Evolutionary conservation across 2,329 filamentous ascomycete species (phyloP).

Genomic region (Ceratocystis colombiana): DNA sequence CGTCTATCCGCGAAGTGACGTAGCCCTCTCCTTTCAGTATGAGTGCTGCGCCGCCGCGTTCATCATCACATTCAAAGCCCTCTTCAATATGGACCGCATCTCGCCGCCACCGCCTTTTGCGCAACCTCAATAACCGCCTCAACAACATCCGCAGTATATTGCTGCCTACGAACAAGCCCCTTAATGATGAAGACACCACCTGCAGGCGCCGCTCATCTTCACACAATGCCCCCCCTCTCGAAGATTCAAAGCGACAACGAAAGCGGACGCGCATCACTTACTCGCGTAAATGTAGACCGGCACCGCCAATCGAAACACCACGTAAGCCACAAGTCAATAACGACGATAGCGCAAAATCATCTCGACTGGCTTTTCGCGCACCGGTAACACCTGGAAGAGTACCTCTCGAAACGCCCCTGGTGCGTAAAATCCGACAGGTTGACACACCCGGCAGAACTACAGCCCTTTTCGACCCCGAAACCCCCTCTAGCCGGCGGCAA

Average conservation of each 20-base stretch:
- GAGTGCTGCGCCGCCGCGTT: slow-evolving; percentile 8
- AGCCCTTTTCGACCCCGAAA: slow-evolving; percentile 11
- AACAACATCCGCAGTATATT: slow-evolving; percentile 17
- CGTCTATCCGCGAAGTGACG: neutral
- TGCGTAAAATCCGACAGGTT: slow-evolving; percentile 29
- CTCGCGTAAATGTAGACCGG: slow-evolving; percentile 7
- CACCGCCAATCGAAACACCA: neutral
- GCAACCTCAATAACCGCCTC: slow-evolving; percentile 20
- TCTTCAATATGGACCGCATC: slow-evolving; percentile 21
- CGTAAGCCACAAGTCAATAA: neutral
- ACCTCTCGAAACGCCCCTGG: slow-evolving; percentile 31
- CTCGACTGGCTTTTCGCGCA: slow-evolving; percentile 16
- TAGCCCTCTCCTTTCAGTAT: neutral
- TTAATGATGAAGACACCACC: neutral
- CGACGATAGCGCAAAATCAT: neutral
- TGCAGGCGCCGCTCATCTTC: neutral
- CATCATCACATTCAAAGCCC: slow-evolving; percentile 8
- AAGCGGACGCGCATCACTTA: slow-evolving; percentile 19
- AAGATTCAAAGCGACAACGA: neutral
- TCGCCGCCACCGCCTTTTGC: slow-evolving; percentile 22
- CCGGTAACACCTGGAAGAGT: slow-evolving; percentile 26
- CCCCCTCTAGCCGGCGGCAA: slow-evolving; percentile 3
- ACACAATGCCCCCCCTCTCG: neutral
- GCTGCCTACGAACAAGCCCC: neutral
- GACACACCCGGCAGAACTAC: slow-evolving; percentile 17